phyloP scores from a whole-genome alignment of 2,329 filamentous ascomycete genomes.

The Pestalotiopsis sp. region DNA sequence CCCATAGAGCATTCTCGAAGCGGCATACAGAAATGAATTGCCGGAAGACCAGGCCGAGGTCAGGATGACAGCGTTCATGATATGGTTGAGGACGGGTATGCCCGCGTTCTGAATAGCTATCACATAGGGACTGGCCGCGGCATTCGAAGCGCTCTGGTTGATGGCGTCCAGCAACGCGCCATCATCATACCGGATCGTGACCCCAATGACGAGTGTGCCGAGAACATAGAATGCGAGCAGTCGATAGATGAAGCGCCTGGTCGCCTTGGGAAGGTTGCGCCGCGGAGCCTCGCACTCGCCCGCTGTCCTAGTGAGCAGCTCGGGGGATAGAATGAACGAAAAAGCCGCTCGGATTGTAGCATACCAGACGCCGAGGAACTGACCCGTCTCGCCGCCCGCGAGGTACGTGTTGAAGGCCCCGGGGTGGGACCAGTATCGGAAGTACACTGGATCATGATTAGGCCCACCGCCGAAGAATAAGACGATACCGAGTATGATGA shows the following conservation, averaged over 20 bases:
- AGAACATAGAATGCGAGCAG: neutral
- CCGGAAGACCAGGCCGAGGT: constrained; percentile 40
- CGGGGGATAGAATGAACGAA: constrained; percentile 29
- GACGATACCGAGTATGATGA: constrained; percentile 49
- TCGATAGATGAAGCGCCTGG: neutral
- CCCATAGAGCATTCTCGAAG: constrained; percentile 46
- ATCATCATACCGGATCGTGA: neutral
- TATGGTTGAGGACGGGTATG: constrained; percentile 22
- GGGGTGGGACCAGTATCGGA: constrained; percentile 37
- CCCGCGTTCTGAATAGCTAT: constrained; percentile 9
- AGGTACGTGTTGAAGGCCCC: constrained; percentile 28
- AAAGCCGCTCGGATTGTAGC: constrained; percentile 17
- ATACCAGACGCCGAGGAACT: constrained; percentile 33
- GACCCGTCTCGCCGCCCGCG: constrained; percentile 27
- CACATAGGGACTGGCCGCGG: constrained; percentile 16
- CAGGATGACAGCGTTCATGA: constrained; percentile 40
- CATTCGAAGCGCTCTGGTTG: constrained; percentile 9
- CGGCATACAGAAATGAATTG: constrained; percentile 48
- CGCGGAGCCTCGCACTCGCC: constrained; percentile 8
- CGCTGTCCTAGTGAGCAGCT: constrained; percentile 26
- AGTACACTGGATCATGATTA: constrained; percentile 43
- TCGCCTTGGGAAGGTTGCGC: neutral
- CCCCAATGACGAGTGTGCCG: neutral
- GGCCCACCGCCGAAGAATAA: constrained; percentile 50
- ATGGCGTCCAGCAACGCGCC: constrained; percentile 18